Evolutionary conservation across 352 stramenopile species (phyloP).

Genomic region (Pythium dissimile): DNA sequence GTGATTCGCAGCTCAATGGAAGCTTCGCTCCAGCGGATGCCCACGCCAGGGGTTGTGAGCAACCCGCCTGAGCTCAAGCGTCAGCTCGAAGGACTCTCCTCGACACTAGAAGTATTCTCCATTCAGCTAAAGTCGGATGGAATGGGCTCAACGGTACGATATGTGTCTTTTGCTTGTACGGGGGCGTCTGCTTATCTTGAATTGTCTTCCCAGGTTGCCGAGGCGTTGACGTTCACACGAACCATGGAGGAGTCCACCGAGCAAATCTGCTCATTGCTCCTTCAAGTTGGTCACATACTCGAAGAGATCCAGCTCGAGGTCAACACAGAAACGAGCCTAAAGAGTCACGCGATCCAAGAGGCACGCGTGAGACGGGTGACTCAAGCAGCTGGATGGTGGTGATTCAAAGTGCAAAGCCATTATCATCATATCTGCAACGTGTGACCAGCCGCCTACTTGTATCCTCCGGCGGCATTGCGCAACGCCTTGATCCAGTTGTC

Average conservation of each 20-base stretch:
- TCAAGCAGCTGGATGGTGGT: slow-evolving; percentile 15
- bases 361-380: slow-evolving; percentile 7
- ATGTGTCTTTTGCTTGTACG: background rate
- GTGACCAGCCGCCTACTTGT: too few species aligned
- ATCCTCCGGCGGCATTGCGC: slow-evolving; percentile 25
- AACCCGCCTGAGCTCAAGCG: slow-evolving; percentile 28
- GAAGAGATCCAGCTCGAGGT: slow-evolving; percentile 36
- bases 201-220: slow-evolving; percentile 19
- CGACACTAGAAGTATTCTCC: slow-evolving; percentile 29
- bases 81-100: slow-evolving; percentile 26
- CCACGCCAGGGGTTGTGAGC: slow-evolving; percentile 26
- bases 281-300: slow-evolving; percentile 37
- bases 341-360: slow-evolving; percentile 40
- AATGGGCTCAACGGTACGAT: slow-evolving; percentile 26
- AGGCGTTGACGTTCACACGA: slow-evolving; percentile 26
- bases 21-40: slow-evolving; percentile 33
- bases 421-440: too few species aligned
- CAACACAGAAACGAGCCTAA: slow-evolving; percentile 36
- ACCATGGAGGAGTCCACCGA: slow-evolving; percentile 29
- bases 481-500: slow-evolving; percentile 81
- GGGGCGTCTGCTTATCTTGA: background rate
- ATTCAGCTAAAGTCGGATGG: slow-evolving; percentile 22
- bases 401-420: background rate
- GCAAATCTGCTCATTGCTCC: slow-evolving; percentile 23
- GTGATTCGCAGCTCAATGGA: slow-evolving; percentile 30